A percentile compares a stretch with the other conserved stretches of the same genome.
Conservation (phyloP, 768 basidiomycete genomes). For the Mrakia gelida region DNA sequence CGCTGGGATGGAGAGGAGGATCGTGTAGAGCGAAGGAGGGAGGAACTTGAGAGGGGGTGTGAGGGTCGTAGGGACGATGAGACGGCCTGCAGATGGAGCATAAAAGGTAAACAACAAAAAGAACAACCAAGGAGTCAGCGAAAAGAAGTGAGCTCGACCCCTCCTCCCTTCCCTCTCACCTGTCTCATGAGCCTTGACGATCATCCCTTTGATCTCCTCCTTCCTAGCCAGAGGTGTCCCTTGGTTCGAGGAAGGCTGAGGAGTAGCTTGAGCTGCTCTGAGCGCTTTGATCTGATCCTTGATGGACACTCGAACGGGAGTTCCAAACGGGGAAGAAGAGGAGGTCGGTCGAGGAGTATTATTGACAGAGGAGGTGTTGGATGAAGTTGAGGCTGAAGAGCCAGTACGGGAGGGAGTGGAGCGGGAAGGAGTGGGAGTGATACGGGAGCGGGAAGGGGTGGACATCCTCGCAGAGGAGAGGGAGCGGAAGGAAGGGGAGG, state of each 20-base stretch:
- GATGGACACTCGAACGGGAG: conserved; percentile 16
- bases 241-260: not conserved
- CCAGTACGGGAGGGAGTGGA: not conserved
- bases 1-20: conserved; percentile 24
- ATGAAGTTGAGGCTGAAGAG: not conserved
- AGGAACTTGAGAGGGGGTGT: conserved; percentile 24
- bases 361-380: not conserved
- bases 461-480: conserved; percentile 6
- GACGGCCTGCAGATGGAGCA: conserved; percentile 2
- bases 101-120: not conserved
- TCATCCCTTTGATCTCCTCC: conserved; percentile 15
- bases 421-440: not conserved
- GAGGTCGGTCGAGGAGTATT: not conserved
- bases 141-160: not conserved
- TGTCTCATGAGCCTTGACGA: conserved; percentile 18
- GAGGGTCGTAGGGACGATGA: conserved; percentile 19
- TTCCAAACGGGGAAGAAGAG: not conserved
- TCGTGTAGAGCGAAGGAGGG: conserved; percentile 26
- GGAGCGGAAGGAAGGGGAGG: not conserved
- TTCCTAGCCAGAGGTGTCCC: not conserved
- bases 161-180: conserved; percentile 1
- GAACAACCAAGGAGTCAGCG: not conserved
- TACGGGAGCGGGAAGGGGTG: conserved; percentile 16
- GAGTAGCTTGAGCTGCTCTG: conserved; percentile 25
- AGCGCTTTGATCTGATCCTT: conserved; percentile 30